Conservation (phyloP, 768 basidiomycete species). For the Leccinellum albellum region DNA sequence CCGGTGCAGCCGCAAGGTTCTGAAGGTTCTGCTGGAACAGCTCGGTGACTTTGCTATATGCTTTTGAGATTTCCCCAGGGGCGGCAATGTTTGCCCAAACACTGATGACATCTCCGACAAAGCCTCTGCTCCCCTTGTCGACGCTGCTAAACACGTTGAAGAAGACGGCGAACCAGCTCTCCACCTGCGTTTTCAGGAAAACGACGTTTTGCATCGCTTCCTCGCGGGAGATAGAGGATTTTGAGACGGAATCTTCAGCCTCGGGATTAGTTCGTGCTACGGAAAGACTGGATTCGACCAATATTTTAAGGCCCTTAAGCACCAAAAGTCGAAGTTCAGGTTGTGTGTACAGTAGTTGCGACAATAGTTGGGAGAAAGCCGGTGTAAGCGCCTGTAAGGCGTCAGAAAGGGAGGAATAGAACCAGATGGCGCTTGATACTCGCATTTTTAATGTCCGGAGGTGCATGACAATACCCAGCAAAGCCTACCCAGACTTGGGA, state of each 20-base stretch:
- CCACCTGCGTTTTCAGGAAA: constrained; percentile 72
- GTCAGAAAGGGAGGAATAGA: constrained; percentile 1
- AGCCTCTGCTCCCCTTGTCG: constrained; percentile 64
- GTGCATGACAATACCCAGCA: constrained; percentile 83
- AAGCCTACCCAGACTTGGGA: constrained; percentile 93
- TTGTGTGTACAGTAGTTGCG: constrained; percentile 90
- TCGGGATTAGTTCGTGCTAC: constrained; percentile 37
- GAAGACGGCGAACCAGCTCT: constrained; percentile 92
- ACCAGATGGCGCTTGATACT: constrained; percentile 11
- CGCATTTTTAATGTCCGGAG: constrained; percentile 71
- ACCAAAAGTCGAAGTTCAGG: constrained; percentile 78
- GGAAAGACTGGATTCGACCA: constrained; percentile 77
- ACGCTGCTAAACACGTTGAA: constrained; percentile 95
- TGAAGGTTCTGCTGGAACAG: constrained; percentile 66
- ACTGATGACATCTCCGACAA: constrained; percentile 84
- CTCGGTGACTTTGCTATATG: constrained; percentile 72
- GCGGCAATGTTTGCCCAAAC: constrained; percentile 83
- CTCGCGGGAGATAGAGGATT: constrained; percentile 43
- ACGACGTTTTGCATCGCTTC: constrained; percentile 64
- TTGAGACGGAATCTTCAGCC: constrained; percentile 24
- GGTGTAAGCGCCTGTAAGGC: constrained; percentile 60
- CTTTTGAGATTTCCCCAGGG: constrained; percentile 74
- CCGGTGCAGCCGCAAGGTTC: constrained; percentile 32
- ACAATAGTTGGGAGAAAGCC: constrained; percentile 83
- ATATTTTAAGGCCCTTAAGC: constrained; percentile 71